phyloP scores from a whole-genome alignment of 2,329 filamentous ascomycete genomes.

The Penicillium sp. region DNA sequence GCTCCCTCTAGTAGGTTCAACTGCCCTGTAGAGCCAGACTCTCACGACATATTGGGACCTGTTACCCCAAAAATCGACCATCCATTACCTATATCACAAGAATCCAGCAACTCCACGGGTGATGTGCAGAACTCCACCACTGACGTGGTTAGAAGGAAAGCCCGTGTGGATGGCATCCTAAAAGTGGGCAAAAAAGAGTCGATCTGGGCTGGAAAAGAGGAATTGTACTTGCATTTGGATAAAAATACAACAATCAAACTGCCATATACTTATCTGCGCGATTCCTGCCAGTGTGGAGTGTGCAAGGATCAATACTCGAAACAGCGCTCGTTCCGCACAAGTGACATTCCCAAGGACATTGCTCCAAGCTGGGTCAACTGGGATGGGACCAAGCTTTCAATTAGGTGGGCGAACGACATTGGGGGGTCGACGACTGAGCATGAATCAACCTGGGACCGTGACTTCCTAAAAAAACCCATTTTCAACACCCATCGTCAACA shows the following conservation, averaged over 20 bases:
- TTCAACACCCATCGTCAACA: constrained; percentile 22
- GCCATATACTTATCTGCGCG: constrained; percentile 46
- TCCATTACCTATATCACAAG: background rate
- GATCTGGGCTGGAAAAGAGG: background rate
- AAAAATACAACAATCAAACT: background rate
- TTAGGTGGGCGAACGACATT: constrained; percentile 64
- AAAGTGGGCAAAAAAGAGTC: background rate
- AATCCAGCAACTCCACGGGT: background rate
- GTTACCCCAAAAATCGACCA: background rate
- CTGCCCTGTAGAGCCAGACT: background rate
- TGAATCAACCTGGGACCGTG: constrained; percentile 35
- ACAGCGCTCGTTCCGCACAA: constrained; percentile 63
- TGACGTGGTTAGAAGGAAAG: background rate
- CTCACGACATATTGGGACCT: background rate
- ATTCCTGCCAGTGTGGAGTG: constrained; percentile 53
- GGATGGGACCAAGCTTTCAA: constrained; percentile 47
- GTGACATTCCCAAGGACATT: constrained; percentile 60
- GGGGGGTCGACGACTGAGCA: constrained; percentile 45
- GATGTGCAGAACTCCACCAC: background rate
- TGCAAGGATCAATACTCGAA: constrained; percentile 61
- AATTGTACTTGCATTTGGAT: constrained; percentile 4
- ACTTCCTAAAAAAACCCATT: constrained; percentile 14
- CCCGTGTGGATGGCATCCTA: background rate
- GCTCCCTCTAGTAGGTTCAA: constrained; percentile 10
- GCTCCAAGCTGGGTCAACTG: constrained; percentile 37